A percentile compares a stretch with the other conserved stretches of the same genome.
Conservation (phyloP, 352 stramenopile species). For the Globisporangium splendens region DNA sequence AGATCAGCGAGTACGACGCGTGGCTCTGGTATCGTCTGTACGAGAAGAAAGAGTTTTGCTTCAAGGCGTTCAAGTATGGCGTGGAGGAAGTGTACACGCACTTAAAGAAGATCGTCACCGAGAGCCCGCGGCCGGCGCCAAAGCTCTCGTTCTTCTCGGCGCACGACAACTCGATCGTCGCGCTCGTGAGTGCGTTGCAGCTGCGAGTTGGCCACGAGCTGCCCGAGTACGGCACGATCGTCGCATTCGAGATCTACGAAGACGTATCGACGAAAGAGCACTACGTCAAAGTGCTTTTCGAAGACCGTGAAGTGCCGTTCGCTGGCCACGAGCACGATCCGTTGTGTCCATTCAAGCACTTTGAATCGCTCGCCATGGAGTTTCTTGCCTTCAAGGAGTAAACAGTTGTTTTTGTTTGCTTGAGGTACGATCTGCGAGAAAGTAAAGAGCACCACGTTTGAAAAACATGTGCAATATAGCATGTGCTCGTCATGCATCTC, state of each 20-base stretch:
- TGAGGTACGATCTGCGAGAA: too few relatives aligned
- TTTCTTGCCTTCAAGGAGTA: conserved; percentile 34
- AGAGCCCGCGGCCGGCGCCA: conserved; percentile 19
- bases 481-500: not conserved
- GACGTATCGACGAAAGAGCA: conserved; percentile 34
- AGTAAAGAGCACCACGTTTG: not conserved
- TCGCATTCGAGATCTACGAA: conserved; percentile 72
- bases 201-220: conserved; percentile 52
- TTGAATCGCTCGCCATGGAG: conserved; percentile 46
- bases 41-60: conserved; percentile 52
- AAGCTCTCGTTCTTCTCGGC: conserved; percentile 83
- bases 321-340: conserved; percentile 47
- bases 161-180: conserved; percentile 84
- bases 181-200: conserved; percentile 62
- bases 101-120: conserved; percentile 39
- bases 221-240: conserved; percentile 65
- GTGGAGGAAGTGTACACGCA: conserved; percentile 56
- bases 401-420: not conserved
- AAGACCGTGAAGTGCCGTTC: conserved; percentile 46
- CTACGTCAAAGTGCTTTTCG: conserved; percentile 62
- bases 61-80: conserved; percentile 55
- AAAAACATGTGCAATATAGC: not conserved
- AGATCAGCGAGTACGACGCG: conserved; percentile 65
- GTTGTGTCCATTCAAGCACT: conserved; percentile 60
- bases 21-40: conserved; percentile 84